Evolutionary conservation across 305 asterid species (phyloP).

Genomic region (Solanum chacoense): DNA sequence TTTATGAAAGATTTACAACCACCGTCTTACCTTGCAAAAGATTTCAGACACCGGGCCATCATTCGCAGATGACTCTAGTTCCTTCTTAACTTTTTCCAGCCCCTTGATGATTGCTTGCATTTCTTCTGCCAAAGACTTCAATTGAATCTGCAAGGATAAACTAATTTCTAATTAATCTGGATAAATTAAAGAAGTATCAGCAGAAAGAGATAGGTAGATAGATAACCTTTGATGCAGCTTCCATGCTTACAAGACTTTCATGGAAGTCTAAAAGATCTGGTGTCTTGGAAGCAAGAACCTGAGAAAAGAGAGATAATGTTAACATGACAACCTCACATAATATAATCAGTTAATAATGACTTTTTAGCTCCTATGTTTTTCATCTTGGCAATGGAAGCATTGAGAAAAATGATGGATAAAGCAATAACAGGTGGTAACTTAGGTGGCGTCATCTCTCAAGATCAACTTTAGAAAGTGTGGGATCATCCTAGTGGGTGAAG

Average conservation of each 20-base stretch:
- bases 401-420: not conserved
- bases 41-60: slow-evolving; percentile 87
- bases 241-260: slow-evolving; percentile 59
- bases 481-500: not conserved
- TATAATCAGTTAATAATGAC: not conserved
- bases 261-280: slow-evolving; percentile 72
- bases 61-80: slow-evolving; percentile 63
- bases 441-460: not conserved
- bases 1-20: not conserved
- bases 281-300: slow-evolving; percentile 65
- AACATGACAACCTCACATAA: not conserved
- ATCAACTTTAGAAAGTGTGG: not conserved
- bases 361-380: not conserved
- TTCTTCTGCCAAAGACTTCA: slow-evolving; percentile 92
- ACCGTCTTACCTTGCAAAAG: slow-evolving; percentile 56
- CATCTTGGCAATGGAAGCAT: not conserved
- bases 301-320: slow-evolving; percentile 7
- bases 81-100: slow-evolving; percentile 90
- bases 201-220: slow-evolving; percentile 6
- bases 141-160: slow-evolving; percentile 59
- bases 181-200: not conserved
- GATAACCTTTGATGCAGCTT: slow-evolving; percentile 84
- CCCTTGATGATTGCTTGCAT: slow-evolving; percentile 92
- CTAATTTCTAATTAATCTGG: not conserved
- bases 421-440: not conserved